Conservation (phyloP, 768 basidiomycete genomes). For the Lentinula guzmanii region DNA sequence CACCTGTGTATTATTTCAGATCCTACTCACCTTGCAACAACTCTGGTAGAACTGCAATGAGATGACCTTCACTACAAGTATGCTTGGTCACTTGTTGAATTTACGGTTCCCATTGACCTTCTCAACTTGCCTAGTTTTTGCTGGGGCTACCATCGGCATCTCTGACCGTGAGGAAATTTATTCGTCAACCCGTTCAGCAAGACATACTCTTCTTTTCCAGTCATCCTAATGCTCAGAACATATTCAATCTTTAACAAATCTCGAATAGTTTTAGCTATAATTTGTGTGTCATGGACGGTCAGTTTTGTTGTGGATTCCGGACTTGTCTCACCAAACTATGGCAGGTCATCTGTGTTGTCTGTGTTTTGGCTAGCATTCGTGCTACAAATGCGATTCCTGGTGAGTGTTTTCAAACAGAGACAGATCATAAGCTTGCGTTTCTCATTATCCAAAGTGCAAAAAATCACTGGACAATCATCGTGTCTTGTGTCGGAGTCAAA, state of each 20-base stretch:
- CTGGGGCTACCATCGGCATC: neutral
- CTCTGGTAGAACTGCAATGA: neutral
- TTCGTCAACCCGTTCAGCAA: neutral
- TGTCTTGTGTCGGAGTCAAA: neutral
- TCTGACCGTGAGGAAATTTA: neutral
- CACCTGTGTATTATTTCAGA: neutral
- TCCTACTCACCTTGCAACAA: too few relatives aligned
- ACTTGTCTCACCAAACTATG: too few relatives aligned
- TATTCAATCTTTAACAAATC: conserved; percentile 3
- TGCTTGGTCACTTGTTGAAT: neutral
- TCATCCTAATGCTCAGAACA: conserved; percentile 1
- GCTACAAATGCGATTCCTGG: neutral
- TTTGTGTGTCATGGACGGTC: neutral
- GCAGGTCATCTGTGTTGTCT: neutral
- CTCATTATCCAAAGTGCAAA: neutral
- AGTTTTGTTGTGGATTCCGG: neutral
- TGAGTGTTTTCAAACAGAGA: neutral
- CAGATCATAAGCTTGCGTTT: neutral
- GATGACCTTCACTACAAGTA: neutral
- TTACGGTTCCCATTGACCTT: neutral
- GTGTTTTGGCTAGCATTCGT: neutral
- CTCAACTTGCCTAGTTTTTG: neutral
- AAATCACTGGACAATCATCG: too few relatives aligned
- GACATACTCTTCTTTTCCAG: neutral
- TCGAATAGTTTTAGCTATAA: neutral